Evolutionary conservation across 768 basidiomycete genomes (phyloP), one percentile per base, ranked within the genome.

Genomic region (Podaxis mareebaensis): DNA sequence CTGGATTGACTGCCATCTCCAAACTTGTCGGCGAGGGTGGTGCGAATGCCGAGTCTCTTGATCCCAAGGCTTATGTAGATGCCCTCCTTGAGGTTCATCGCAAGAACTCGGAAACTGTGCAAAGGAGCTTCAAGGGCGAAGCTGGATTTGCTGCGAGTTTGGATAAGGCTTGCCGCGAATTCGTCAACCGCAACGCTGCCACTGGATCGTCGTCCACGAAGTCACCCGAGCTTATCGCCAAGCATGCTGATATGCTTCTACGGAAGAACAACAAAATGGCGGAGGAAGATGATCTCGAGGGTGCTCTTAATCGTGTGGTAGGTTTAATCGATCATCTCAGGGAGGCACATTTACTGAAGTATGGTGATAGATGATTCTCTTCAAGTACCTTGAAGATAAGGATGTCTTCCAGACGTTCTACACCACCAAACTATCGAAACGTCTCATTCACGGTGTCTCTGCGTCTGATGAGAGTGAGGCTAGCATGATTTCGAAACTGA

Each of bases 401-500:
- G 97, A 99, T 68, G 95, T 99, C 15, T 99, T 99, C 90, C 96
- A 98, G 75, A 93, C 92, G 17, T 99, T 97, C 84, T 99, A 99
- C 80, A 93, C 92, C 30, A 97, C 95, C 67, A 96, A 96, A 77
- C 80, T 99, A 36, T 95, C 95, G 55, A 93, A 94, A 73, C 95
- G 97, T 66, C 87, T 99, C 46, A 96, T 99, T 67, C 90, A 93
- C 66, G 88, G 88, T 24, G 88, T 93, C 26, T 98, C 95, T 11
- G 94, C 95, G 3, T 99, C 96, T 3, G 97, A 99, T 69, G 97
- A 99, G 77, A 90, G 90, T 36, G 97, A 99, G 73, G 92, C 94
- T 28, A 96, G 93, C 76, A 99, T 99, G 97, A 99, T 99, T 67
- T 93, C 95, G 56, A 99, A 99, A 77, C 78, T 99, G 68, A 99